Evolutionary conservation across 176 grass and related monocot genomes (phyloP).

Genomic region (Avena eriantha): DNA sequence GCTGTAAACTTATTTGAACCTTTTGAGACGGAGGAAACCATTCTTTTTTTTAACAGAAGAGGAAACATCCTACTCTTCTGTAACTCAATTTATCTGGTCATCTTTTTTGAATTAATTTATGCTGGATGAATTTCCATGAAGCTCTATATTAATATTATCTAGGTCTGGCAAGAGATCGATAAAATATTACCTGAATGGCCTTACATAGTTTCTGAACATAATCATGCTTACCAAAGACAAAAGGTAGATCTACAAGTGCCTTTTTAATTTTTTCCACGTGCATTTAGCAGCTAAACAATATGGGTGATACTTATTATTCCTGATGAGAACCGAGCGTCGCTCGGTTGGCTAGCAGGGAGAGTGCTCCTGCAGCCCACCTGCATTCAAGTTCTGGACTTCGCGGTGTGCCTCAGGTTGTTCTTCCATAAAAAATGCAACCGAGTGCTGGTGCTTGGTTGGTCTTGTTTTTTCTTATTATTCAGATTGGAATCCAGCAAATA

Average conservation of each 20-base stretch:
- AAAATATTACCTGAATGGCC: neutral
- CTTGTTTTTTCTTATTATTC: too few species aligned
- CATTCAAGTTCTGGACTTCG: too few species aligned
- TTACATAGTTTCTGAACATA: neutral
- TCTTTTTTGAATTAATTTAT: neutral
- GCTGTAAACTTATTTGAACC: neutral
- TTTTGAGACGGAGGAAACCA: neutral
- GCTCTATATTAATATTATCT: neutral
- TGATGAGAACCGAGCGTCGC: neutral
- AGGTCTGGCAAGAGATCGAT: neutral
- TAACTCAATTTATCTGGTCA: neutral
- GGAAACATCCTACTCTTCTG: neutral
- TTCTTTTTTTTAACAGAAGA: neutral
- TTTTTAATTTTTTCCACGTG: neutral
- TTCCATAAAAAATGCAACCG: too few species aligned
- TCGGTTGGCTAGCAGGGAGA: too few species aligned
- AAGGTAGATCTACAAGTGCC: neutral
- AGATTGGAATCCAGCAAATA: neutral
- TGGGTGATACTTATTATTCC: neutral
- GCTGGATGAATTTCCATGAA: neutral
- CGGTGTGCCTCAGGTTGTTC: too few species aligned
- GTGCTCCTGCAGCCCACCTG: too few species aligned
- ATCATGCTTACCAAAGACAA: neutral
- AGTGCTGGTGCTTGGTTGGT: too few species aligned
- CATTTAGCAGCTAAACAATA: slow-evolving; percentile 1